Evolutionary conservation across 179 eudicot genomes (phyloP).

Genomic region (Carnegiea gigantea): DNA sequence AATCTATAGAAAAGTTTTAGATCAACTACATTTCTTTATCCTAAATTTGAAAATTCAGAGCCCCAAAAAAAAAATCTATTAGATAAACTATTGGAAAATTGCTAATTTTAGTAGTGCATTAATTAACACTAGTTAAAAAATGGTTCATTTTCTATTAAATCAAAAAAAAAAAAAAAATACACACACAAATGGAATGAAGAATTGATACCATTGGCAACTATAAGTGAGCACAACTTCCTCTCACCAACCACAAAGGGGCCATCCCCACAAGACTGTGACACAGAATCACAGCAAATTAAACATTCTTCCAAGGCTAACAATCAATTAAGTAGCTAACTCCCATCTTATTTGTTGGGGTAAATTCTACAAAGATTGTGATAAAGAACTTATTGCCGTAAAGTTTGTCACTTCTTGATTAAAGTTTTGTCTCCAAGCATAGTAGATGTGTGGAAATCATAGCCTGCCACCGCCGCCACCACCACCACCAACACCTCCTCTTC

Average conservation of each 20-base stretch:
- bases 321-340: constrained; percentile 1
- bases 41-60: too few species aligned
- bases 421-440: constrained; percentile 9
- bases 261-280: constrained; percentile 4
- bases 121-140: background rate
- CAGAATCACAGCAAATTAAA: background rate
- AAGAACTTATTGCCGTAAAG: constrained; percentile 18
- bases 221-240: background rate
- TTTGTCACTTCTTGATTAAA: constrained; percentile 29
- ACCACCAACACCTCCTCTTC: background rate
- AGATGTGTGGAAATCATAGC: constrained; percentile 3
- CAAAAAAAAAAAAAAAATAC: background rate
- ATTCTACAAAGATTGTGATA: constrained; percentile 31
- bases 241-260: background rate
- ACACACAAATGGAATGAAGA: background rate
- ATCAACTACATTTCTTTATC: too few species aligned
- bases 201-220: background rate
- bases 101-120: too few species aligned
- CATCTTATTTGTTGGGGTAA: background rate
- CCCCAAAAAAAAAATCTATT: too few species aligned
- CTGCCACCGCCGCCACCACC: constrained; percentile 1
- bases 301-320: background rate
- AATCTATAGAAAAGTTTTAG: too few species aligned
- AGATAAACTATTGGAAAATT: too few species aligned
- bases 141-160: background rate